Conservation (phyloP, 352 stramenopile genomes). For the Globisporangium lucens region DNA sequence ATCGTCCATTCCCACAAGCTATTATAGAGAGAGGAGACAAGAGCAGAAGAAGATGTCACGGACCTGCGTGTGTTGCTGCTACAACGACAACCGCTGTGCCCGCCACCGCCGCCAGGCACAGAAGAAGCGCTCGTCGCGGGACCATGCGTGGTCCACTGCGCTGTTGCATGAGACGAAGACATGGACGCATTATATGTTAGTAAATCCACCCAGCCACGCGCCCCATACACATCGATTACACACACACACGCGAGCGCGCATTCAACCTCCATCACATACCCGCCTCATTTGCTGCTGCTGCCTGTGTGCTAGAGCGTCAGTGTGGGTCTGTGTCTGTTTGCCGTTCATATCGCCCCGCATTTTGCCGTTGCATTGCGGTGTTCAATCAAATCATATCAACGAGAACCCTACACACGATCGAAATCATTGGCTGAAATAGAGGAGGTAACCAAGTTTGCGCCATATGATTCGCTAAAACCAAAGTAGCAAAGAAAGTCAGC, state of each 20-base stretch:
- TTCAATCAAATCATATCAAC: conserved; percentile 8
- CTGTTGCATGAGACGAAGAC: not conserved
- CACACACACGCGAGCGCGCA: not conserved
- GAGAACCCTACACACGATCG: not conserved
- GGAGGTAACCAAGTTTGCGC: no score
- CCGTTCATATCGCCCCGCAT: not conserved
- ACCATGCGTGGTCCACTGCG: conserved; percentile 10
- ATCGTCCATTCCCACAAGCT: not conserved
- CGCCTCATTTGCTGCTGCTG: conserved; percentile 5
- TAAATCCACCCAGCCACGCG: not conserved
- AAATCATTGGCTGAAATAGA: not conserved
- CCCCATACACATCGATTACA: not conserved
- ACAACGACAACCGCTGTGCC: conserved; percentile 14
- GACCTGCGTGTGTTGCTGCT: conserved; percentile 9
- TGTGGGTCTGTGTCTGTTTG: conserved; percentile 7
- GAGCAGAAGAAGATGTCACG: not conserved
- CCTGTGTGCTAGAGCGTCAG: conserved; percentile 9
- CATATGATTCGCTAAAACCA: not conserved
- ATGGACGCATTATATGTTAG: not conserved
- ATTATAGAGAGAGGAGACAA: not conserved
- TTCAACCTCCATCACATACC: not conserved
- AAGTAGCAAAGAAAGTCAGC: not conserved
- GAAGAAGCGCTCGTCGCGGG: conserved; percentile 12
- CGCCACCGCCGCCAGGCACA: not conserved
- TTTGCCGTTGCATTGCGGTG: not conserved